A percentile compares a stretch with the other conserved stretches of the same genome.
Conservation (phyloP, 345 rosid genomes). For the Gossypium thurberi region DNA sequence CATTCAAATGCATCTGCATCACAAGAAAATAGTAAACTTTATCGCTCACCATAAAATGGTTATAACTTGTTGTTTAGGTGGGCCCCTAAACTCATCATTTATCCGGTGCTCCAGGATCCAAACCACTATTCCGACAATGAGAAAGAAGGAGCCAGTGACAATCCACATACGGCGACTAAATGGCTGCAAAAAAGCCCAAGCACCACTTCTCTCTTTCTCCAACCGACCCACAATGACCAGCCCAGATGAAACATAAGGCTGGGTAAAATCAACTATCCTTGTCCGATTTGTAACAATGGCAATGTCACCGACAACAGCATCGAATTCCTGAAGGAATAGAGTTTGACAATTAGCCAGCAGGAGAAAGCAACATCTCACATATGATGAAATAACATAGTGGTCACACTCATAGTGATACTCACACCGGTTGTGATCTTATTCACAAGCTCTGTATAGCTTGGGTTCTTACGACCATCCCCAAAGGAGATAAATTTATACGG, state of each 20-base stretch:
- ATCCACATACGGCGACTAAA: slow-evolving; percentile 69
- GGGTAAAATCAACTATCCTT: slow-evolving; percentile 79
- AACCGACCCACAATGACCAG: slow-evolving; percentile 83
- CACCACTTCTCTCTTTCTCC: slow-evolving; percentile 65
- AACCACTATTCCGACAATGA: slow-evolving; percentile 69
- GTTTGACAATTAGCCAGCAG: slow-evolving; percentile 14
- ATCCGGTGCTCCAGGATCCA: slow-evolving; percentile 93
- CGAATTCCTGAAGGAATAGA: slow-evolving; percentile 46
- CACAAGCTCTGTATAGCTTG: slow-evolving; percentile 75
- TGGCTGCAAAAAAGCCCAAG: slow-evolving; percentile 91
- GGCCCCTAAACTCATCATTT: slow-evolving; percentile 90
- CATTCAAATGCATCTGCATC: background rate
- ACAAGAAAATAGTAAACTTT: background rate
- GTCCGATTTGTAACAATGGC: slow-evolving; percentile 86
- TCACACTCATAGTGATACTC: slow-evolving; percentile 27
- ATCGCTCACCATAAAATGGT: slow-evolving; percentile 76
- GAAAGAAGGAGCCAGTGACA: slow-evolving; percentile 59
- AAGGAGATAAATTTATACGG: slow-evolving; percentile 62
- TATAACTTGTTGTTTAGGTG: slow-evolving; percentile 66
- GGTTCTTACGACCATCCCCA: slow-evolving; percentile 69
- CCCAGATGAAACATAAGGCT: slow-evolving; percentile 89
- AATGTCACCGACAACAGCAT: slow-evolving; percentile 88
- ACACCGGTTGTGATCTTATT: slow-evolving; percentile 64
- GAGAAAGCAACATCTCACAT: background rate
- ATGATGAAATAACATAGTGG: background rate